Conservation (phyloP, 768 basidiomycete genomes). For the Amanita molliuscula region DNA sequence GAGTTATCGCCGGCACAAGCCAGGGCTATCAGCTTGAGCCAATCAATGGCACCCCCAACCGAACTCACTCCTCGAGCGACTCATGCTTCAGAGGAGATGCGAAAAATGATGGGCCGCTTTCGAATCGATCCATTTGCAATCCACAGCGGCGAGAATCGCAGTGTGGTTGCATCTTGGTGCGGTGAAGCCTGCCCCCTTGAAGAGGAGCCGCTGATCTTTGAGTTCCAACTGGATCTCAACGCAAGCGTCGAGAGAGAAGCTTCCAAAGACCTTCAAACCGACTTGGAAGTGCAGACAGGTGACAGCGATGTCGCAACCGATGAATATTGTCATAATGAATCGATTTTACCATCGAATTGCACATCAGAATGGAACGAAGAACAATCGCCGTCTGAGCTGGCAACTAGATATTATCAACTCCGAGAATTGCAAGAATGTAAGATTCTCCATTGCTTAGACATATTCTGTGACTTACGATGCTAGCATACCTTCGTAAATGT, state of each 20-base stretch:
- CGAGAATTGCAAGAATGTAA: not conserved
- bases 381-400: not conserved
- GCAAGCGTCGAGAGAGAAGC: not conserved
- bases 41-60: conserved; percentile 41
- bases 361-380: conserved; percentile 1
- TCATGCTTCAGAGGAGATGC: conserved; percentile 61
- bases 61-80: conserved; percentile 71
- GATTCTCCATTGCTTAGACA: not conserved
- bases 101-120: conserved; percentile 69
- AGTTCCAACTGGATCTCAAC: conserved; percentile 47
- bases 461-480: not conserved
- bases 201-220: conserved; percentile 49
- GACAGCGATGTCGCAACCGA: not conserved
- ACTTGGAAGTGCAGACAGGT: not conserved
- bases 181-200: conserved; percentile 49
- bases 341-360: not conserved
- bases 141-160: conserved; percentile 38
- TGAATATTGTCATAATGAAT: not conserved
- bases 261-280: not conserved
- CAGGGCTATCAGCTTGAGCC: conserved; percentile 16
- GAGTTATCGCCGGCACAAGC: conserved; percentile 21
- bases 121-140: conserved; percentile 69
- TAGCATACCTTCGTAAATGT: conserved; percentile 3
- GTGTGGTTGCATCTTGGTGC: conserved; percentile 28
- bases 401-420: not conserved